These are phyloP conservation scores for Sonneratia caseolaris DNA, from an alignment of 345 rosid species.

Conservation along the genomic window DNA sequence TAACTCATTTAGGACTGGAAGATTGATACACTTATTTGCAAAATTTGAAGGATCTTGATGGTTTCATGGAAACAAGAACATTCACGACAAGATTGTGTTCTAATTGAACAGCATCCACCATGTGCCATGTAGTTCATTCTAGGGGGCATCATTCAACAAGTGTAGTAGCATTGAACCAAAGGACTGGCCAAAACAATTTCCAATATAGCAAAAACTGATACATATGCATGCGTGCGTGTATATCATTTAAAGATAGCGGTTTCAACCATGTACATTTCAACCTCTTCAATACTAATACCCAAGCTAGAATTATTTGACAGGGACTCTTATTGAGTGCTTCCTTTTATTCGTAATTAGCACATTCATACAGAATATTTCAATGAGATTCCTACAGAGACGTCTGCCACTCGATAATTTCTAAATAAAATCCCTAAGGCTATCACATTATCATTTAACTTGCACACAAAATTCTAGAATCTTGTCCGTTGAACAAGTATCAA, in stretches of 20 bases:
- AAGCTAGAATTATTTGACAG: background rate
- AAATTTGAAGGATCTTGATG: background rate
- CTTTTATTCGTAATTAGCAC: background rate
- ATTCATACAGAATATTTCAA: background rate
- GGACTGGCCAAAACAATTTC: too few species aligned
- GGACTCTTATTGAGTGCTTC: background rate
- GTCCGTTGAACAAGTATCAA: background rate
- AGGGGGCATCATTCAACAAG: background rate
- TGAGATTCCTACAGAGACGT: background rate
- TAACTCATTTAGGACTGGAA: background rate
- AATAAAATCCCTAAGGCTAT: background rate
- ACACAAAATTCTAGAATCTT: background rate
- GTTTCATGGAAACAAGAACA: background rate
- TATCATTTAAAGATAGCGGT: background rate
- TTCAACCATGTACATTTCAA: background rate
- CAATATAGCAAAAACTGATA: background rate
- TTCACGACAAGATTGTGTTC: background rate
- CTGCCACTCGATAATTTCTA: background rate
- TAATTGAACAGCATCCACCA: background rate
- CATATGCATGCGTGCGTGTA: too few species aligned
- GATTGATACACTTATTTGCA: background rate
- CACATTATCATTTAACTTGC: background rate
- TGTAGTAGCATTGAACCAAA: background rate
- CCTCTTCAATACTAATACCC: background rate
- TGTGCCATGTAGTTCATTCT: background rate